Base-by-base conservation (phyloP, 768 basidiomycete genomes). In the Exsudoporus frostii region DNA sequence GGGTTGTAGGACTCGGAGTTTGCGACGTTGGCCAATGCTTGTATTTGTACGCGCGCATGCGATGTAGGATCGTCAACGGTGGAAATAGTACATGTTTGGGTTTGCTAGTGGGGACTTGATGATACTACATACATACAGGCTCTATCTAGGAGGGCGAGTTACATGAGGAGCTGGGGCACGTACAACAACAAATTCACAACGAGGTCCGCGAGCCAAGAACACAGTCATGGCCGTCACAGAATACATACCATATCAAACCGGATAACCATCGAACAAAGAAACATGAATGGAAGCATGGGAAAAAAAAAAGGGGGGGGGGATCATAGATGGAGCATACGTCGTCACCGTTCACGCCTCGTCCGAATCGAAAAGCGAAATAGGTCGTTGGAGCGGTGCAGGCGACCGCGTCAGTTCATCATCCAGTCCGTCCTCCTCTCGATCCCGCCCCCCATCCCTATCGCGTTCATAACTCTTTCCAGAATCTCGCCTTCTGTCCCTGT, bases 1-100 rank as follows among this genome's bases (percentile, higher is more conserved):
- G 90, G 88, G 6, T 61, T 87, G 53, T 85, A 54, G n/a, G 2
- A 30, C 29, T 3, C 29, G n/a, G 5, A 27, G 5, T 3, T 38
- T 10, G 20, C 20, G 11, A 11, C 10, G 8, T 32, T 20, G n/a
- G n/a, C n/a, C n/a, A 39, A 5, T 4, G 9, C 13, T 8, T 36
- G 41, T 37, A 25, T 15, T 44, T 55, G 53, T 55, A 54, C 13
- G 27, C n/a, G n/a, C n/a, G 24, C 25, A 24, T 36, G n/a, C 22
- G 1, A 45, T n/a, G 27, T 30, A 43, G 17, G n/a, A 30, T 19
- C 7, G n/a, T 24, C 34, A 27, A 29, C 34, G 20, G 10, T 29
- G 29, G 29, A 30, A 17, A 36, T 38, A 10, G 36, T 54, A 55
- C 40, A 55, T 45, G 33, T 15, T n/a, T 20, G 30, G 11, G 15